Base-by-base conservation (phyloP, 2,329 filamentous ascomycete species). In the Aspergillus novoparasiticus region DNA sequence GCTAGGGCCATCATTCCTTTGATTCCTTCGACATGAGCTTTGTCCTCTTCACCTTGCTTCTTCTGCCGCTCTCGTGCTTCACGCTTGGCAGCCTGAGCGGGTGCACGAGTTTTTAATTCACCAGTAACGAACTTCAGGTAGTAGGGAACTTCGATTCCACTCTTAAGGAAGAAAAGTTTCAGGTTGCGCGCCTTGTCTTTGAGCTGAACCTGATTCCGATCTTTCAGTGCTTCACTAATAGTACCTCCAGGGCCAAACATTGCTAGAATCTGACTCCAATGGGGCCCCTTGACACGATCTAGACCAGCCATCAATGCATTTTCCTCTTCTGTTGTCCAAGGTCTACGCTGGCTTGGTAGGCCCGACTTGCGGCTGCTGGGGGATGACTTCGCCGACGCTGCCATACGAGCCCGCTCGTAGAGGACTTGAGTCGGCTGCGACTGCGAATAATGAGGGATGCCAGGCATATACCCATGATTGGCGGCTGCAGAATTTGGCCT, bases 111-210 rank as follows among this genome's bases (percentile, higher is more conserved):
- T 78, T 95, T 94, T 43, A 97, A 81, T 78, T 97, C 93, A 4
- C 93, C 93, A 0, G 93, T 97, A 12, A 97, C 93, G 34, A 91
- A 91, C 72, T 94, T 89, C 26, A 97, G 80, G 69, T 95, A 95
- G 70, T 91, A 93, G 0, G 93, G 93, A 76, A 97, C 94, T 72
- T 97, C 93, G 6, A 93, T 93, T 58, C 92, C 92, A 21, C 90
- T 94, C 81, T 97, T 97, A 59, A 97, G 81, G 77, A 96, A 96
- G 80, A 95, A 96, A 0, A 97, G 80, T 76, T 96, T 97, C 56
- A 96, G 79, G 68, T 97, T 97, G 57, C 93, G 85, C 0, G 93
- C 93, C 78, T 97, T 97, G 74, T 97, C 93, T 76, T 97, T 97
- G 14, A 96, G 83, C 74, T 96, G 93, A 0, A 97, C 93, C 73